Evolutionary conservation across 2,329 filamentous ascomycete genomes (phyloP).

Genomic region (Cercospora sojina): DNA sequence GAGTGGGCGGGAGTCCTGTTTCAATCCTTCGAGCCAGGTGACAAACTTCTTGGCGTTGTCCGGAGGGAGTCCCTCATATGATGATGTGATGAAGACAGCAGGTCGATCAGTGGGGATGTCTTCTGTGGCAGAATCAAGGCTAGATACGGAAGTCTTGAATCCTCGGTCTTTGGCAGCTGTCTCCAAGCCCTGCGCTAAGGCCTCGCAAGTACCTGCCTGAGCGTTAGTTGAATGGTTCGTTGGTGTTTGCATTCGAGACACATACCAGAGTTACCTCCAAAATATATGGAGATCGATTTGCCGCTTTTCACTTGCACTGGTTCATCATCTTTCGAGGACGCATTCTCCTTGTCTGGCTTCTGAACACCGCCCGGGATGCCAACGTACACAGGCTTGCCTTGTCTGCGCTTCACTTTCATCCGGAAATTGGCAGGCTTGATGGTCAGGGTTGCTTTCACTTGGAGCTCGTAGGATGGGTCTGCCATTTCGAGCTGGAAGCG

Average conservation of each 20-base stretch:
- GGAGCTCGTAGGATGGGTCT: conserved; percentile 46
- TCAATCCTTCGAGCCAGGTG: conserved; percentile 38
- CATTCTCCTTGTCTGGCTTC: not conserved
- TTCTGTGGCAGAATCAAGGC: conserved; percentile 35
- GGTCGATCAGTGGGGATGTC: conserved; percentile 40
- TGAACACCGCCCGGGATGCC: conserved; percentile 14
- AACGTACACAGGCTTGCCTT: conserved; percentile 6
- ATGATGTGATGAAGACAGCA: conserved; percentile 42
- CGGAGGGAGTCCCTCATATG: conserved; percentile 46
- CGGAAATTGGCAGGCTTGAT: conserved; percentile 47
- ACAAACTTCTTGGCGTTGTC: conserved; percentile 47
- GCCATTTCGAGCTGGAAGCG: conserved; percentile 47
- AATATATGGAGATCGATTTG: conserved; percentile 14
- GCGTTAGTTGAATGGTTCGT: not conserved
- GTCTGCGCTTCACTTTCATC: conserved; percentile 34
- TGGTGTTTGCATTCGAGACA: not conserved
- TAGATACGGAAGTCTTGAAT: conserved; percentile 39
- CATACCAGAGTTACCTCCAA: conserved; percentile 13
- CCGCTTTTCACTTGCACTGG: not conserved
- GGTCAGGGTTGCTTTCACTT: conserved; percentile 47
- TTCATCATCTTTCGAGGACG: not conserved
- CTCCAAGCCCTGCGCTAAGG: conserved; percentile 42
- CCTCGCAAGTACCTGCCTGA: conserved; percentile 39
- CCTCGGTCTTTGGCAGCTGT: conserved; percentile 40
- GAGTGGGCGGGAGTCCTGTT: conserved; percentile 25